A percentile compares a stretch with the other conserved stretches of the same genome.
Evolutionary conservation across 768 basidiomycete species (phyloP).

Genomic region (Mycena epipterygia): DNA sequence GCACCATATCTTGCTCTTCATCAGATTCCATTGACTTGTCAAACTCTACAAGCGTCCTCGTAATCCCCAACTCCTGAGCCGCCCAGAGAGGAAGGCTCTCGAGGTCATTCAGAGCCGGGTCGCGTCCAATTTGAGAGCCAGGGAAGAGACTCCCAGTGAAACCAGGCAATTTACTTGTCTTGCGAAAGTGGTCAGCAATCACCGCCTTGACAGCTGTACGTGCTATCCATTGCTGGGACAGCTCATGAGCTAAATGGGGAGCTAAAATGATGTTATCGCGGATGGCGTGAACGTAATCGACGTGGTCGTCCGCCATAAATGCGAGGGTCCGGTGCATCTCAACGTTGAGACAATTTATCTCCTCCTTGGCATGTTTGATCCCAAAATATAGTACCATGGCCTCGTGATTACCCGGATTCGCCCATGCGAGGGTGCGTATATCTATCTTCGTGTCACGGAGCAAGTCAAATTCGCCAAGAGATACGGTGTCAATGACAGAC

Average conservation of each 20-base stretch:
- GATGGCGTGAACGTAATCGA: neutral
- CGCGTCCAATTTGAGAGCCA: neutral
- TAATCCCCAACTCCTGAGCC: neutral
- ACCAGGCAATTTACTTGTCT: neutral
- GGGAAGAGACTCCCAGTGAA: neutral
- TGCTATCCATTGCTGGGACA: neutral
- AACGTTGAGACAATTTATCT: slow-evolving; percentile 37
- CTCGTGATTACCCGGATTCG: slow-evolving; percentile 6
- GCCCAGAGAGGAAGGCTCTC: neutral
- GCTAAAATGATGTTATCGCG: neutral
- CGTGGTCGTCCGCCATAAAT: slow-evolving; percentile 31
- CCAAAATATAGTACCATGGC: slow-evolving; percentile 28
- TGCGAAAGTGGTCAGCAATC: neutral
- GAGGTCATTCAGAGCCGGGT: neutral
- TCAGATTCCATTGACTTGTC: neutral
- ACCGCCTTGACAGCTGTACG: neutral
- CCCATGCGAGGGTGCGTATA: slow-evolving; percentile 19
- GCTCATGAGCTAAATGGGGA: neutral
- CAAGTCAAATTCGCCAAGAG: slow-evolving; percentile 38
- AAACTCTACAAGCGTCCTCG: neutral
- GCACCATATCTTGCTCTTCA: neutral
- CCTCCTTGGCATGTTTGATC: slow-evolving; percentile 37
- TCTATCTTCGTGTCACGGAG: slow-evolving; percentile 28
- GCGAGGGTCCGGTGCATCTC: slow-evolving; percentile 39
- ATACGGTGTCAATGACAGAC: slow-evolving; percentile 31